phyloP scores from a whole-genome alignment of 345 rosid genomes.

The Citrus sp. region DNA sequence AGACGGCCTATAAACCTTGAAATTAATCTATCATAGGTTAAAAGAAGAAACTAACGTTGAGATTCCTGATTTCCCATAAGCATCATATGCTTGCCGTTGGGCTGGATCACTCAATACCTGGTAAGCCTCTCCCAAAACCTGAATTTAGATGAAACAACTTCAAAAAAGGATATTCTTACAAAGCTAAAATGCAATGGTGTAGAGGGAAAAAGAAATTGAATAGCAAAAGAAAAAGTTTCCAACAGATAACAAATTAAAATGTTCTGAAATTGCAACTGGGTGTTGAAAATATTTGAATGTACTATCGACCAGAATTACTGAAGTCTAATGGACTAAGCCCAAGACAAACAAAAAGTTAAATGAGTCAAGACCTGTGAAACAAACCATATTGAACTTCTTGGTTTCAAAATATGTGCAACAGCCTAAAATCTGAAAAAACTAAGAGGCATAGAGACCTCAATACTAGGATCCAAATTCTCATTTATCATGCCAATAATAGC shows the following conservation, averaged over 20 bases:
- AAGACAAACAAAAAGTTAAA: neutral
- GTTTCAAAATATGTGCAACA: neutral
- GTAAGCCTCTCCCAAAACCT: conserved; percentile 96
- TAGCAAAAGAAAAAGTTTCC: neutral
- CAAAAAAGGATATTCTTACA: conserved; percentile 5
- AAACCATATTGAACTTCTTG: neutral
- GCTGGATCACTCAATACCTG: conserved; percentile 89
- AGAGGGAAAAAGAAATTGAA: neutral
- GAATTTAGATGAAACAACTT: conserved; percentile 17
- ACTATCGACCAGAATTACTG: neutral
- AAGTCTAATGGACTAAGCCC: neutral
- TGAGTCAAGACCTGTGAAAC: neutral
- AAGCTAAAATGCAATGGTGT: neutral
- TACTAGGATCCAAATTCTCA: neutral
- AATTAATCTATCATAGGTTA: conserved; percentile 4
- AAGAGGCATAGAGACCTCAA: neutral
- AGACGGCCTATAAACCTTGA: neutral
- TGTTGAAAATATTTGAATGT: neutral
- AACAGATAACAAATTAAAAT: neutral
- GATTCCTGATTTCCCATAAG: conserved; percentile 88
- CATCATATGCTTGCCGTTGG: conserved; percentile 96
- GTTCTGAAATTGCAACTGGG: neutral
- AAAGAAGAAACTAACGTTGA: conserved; percentile 68
- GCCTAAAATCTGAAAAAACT: neutral
- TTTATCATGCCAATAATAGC: neutral